Percentiles rank a stretch among this genome's conserved stretches.
Conservation (phyloP, 1,284 basidiomycete species). For the Puccinia coronata region DNA sequence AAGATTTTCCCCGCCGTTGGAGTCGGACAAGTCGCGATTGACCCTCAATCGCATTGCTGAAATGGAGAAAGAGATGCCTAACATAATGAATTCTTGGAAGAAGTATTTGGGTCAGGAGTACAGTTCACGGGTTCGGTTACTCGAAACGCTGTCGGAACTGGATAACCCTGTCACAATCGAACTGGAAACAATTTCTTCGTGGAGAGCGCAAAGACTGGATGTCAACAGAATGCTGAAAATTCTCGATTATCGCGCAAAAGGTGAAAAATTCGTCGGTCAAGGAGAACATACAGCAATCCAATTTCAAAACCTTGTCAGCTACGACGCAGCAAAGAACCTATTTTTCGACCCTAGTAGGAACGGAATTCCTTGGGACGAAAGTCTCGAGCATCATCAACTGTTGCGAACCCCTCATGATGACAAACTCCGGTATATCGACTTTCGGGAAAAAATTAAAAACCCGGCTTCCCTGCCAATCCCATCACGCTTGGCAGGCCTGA, state of each 20-base stretch:
- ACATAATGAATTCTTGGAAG: neutral
- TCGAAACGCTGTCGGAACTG: neutral
- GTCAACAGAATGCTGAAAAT: neutral
- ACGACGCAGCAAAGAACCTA: neutral
- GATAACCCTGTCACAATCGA: neutral
- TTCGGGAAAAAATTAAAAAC: no score
- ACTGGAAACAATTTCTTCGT: neutral
- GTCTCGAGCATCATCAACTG: neutral
- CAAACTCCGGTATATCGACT: neutral
- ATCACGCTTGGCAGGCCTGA: no score
- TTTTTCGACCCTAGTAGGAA: neutral
- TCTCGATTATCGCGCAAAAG: neutral
- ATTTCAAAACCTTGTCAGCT: neutral
- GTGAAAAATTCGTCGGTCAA: neutral
- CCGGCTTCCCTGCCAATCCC: no score
- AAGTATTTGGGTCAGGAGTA: neutral
- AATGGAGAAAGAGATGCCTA: neutral
- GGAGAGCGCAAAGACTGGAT: slow-evolving; percentile 16
- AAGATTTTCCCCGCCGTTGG: neutral
- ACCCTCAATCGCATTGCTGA: neutral
- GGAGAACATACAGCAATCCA: neutral
- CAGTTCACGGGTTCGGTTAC: neutral
- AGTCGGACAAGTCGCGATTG: no score
- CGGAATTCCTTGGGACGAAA: neutral
- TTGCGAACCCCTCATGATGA: neutral